Evolutionary conservation across 768 basidiomycete species (phyloP).

Genomic region (Coprinellus aureogranulatus): DNA sequence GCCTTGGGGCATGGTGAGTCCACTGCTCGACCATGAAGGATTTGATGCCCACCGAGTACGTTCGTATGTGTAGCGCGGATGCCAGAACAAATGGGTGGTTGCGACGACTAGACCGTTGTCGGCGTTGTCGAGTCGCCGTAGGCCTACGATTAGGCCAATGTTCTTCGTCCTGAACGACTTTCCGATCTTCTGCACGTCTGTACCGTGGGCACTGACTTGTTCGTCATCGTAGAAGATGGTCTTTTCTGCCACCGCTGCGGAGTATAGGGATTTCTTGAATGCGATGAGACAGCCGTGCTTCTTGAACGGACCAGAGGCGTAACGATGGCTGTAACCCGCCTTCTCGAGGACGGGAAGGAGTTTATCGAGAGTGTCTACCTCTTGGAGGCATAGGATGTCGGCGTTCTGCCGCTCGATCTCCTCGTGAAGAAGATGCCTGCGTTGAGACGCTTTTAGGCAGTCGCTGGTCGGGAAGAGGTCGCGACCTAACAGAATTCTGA

Average conservation of each 20-base stretch:
- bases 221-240: constrained; percentile 71
- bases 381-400: constrained; percentile 86
- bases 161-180: constrained; percentile 74
- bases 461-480: constrained; percentile 83
- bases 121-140: constrained; percentile 43
- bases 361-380: constrained; percentile 80
- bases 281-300: constrained; percentile 85
- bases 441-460: constrained; percentile 71
- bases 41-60: constrained; percentile 54
- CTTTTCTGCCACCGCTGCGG: constrained; percentile 37
- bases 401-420: constrained; percentile 75
- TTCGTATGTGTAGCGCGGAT: constrained; percentile 86
- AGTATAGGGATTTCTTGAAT: constrained; percentile 55
- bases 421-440: constrained; percentile 71
- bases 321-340: constrained; percentile 63
- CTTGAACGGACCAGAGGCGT: constrained; percentile 71
- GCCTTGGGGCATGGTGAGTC: constrained; percentile 42
- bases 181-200: constrained; percentile 42
- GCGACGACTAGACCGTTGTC: constrained; percentile 67
- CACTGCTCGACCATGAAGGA: neutral
- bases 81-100: constrained; percentile 96
- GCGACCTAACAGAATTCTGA: constrained; percentile 48
- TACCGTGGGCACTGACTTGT: constrained; percentile 41
- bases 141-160: constrained; percentile 71
- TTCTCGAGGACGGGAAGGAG: constrained; percentile 64